These are phyloP conservation scores for Diplosphaera chodatii DNA, from an alignment of 139 green algal species.

Conservation along the genomic window DNA sequence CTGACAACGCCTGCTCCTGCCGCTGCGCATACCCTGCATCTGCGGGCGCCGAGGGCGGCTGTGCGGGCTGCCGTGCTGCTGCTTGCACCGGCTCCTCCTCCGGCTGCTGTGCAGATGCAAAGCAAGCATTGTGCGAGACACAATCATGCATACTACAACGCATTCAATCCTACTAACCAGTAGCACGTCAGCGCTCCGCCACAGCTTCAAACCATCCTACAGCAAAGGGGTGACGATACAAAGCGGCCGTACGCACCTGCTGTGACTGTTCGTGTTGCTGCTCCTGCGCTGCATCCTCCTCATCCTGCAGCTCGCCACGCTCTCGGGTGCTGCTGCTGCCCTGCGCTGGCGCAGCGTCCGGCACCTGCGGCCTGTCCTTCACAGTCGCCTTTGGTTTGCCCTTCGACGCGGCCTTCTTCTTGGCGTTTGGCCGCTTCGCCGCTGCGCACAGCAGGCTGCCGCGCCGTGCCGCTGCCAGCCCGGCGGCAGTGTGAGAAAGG, in stretches of 20 bases:
- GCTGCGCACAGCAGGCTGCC: neutral
- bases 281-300: neutral
- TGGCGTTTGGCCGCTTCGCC: neutral
- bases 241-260: no score
- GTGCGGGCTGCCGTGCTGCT: neutral
- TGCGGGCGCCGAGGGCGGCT: neutral
- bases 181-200: no score
- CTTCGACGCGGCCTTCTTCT: neutral
- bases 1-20: neutral
- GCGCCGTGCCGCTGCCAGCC: no score
- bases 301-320: neutral
- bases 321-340: neutral
- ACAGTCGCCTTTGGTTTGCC: neutral
- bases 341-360: neutral
- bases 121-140: no score
- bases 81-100: neutral
- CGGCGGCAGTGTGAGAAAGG: no score
- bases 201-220: no score
- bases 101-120: no score
- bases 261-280: neutral
- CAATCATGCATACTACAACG: no score
- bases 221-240: no score
- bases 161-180: no score
- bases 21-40: neutral
- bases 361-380: neutral